These are phyloP conservation scores for Citrus medica DNA, from an alignment of 345 rosid genomes.

Conservation along the genomic window DNA sequence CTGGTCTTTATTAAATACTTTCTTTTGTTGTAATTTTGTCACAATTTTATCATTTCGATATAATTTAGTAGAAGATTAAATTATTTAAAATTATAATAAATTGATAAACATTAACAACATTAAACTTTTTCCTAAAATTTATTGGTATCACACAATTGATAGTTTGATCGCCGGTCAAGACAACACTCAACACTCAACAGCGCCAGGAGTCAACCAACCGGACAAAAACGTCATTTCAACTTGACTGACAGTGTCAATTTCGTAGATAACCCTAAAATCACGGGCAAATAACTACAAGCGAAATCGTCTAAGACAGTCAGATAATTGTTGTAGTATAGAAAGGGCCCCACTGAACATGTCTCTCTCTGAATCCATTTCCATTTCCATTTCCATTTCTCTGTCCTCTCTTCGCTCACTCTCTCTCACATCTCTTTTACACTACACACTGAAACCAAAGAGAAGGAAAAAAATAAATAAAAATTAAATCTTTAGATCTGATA, in stretches of 20 bases:
- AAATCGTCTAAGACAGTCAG: background rate
- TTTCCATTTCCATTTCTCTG: background rate
- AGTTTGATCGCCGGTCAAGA: background rate
- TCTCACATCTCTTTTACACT: background rate
- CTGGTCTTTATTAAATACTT: no score
- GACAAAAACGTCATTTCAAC: background rate
- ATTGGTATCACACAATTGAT: no score
- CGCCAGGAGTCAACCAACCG: background rate
- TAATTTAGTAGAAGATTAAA: no score
- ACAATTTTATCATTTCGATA: no score
- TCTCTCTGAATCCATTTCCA: background rate
- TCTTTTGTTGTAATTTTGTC: no score
- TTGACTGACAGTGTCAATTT: constrained; percentile 13
- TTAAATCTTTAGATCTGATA: constrained; percentile 15
- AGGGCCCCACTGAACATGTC: constrained; percentile 24
- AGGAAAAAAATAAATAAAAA: background rate
- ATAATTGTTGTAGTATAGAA: background rate
- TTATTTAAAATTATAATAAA: no score
- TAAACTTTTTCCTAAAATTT: no score
- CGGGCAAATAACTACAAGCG: constrained; percentile 3
- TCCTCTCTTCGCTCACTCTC: background rate
- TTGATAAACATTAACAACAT: no score
- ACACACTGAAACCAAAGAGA: background rate
- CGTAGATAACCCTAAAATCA: constrained; percentile 24
- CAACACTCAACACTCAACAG: background rate